Evolutionary conservation across 345 rosid genomes (phyloP).

Genomic region (Salix purpurea): DNA sequence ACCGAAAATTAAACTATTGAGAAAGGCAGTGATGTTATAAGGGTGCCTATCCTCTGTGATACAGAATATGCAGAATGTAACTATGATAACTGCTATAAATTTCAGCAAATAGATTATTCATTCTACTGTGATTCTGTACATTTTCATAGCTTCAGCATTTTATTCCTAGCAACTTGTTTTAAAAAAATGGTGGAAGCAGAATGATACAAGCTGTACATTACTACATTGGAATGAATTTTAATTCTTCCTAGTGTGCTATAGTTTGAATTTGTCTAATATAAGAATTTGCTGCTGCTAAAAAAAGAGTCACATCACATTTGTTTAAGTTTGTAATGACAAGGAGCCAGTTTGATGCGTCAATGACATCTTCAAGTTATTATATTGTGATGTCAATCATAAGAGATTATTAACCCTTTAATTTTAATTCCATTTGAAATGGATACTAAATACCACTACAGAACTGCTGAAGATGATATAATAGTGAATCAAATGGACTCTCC

Average conservation of each 20-base stretch:
- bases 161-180: background rate
- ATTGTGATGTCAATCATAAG: background rate
- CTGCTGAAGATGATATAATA: slow-evolving; percentile 86
- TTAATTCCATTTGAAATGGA: background rate
- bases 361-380: background rate
- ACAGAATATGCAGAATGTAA: background rate
- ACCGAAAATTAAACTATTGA: too few species aligned
- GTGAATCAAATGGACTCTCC: slow-evolving; percentile 74
- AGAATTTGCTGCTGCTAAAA: background rate
- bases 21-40: too few species aligned
- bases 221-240: background rate
- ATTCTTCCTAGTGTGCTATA: background rate
- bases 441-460: slow-evolving; percentile 33
- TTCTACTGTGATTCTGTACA: too few species aligned
- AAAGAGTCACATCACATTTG: background rate
- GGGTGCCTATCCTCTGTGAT: background rate
- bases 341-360: background rate
- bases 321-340: background rate
- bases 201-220: background rate
- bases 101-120: background rate
- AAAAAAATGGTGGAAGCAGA: background rate
- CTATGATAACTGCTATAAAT: background rate
- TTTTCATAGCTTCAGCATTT: background rate
- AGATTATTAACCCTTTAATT: background rate
- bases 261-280: background rate